Evolutionary conservation across 2,329 filamentous ascomycete genomes (phyloP).

Genomic region (Trichophyton schoenleinii): DNA sequence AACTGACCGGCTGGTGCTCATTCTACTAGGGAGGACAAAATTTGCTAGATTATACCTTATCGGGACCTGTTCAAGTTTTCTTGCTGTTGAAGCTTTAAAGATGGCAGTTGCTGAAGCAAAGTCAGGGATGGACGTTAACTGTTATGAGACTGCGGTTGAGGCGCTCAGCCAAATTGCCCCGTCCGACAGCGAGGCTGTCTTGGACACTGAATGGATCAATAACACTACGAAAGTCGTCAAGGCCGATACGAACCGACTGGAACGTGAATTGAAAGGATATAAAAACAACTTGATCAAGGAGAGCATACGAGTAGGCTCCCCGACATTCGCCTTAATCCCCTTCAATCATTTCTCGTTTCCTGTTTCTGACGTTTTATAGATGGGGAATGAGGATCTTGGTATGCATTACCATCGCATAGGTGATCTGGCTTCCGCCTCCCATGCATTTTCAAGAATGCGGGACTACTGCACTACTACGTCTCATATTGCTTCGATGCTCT

Average conservation of each 20-base stretch:
- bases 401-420: conserved; percentile 70
- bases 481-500: conserved; percentile 71
- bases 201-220: conserved; percentile 66
- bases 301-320: conserved; percentile 62
- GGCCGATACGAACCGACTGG: conserved; percentile 60
- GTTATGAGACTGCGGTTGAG: conserved; percentile 58
- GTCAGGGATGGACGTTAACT: conserved; percentile 55
- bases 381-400: conserved; percentile 88
- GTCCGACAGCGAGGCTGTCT: conserved; percentile 51
- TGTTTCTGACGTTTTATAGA: conserved; percentile 41
- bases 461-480: conserved; percentile 74
- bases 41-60: conserved; percentile 73
- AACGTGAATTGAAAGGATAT: conserved; percentile 77
- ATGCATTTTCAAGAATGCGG: conserved; percentile 75
- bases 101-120: conserved; percentile 66
- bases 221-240: conserved; percentile 53
- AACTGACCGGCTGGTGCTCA: background rate
- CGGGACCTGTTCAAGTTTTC: conserved; percentile 60
- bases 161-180: conserved; percentile 53
- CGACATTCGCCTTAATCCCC: background rate
- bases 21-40: conserved; percentile 56
- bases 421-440: conserved; percentile 57
- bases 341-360: conserved; percentile 6
- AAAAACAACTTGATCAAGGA: conserved; percentile 97
- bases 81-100: conserved; percentile 70